Evolutionary conservation across 1,139 yeast species (phyloP).

Genomic region (Taiozyma sp.): DNA sequence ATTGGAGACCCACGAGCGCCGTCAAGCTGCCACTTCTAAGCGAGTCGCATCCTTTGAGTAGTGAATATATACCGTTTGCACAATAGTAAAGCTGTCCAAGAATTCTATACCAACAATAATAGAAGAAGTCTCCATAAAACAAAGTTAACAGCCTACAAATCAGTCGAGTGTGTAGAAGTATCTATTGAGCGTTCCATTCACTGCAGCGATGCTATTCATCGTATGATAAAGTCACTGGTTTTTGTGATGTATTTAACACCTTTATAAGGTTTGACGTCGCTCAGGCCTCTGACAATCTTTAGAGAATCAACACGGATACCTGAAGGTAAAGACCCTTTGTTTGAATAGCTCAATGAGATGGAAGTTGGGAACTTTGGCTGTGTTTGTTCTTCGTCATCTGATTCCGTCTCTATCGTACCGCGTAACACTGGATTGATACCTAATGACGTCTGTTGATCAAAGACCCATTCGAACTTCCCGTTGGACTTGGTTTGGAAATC

Average conservation of each 20-base stretch:
- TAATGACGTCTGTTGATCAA: conserved; percentile 53
- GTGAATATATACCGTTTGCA: too few relatives aligned
- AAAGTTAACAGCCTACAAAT: too few relatives aligned
- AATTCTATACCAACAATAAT: too few relatives aligned
- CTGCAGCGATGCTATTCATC: conserved; percentile 8
- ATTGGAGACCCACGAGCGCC: too few relatives aligned
- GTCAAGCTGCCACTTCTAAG: too few relatives aligned
- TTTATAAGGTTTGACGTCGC: conserved; percentile 76
- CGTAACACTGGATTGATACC: conserved; percentile 71
- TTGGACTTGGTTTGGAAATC: conserved; percentile 54
- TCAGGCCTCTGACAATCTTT: conserved; percentile 56
- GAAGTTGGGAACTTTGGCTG: conserved; percentile 39
- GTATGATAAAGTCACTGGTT: conserved; percentile 48
- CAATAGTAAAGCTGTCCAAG: too few relatives aligned
- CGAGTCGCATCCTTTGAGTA: too few relatives aligned
- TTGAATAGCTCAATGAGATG: conserved; percentile 48
- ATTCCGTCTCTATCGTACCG: conserved; percentile 39
- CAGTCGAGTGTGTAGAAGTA: too few relatives aligned
- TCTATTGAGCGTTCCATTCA: neutral
- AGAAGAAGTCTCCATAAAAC: too few relatives aligned
- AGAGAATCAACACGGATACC: conserved; percentile 68
- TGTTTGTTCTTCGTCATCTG: conserved; percentile 1
- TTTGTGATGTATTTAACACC: conserved; percentile 83
- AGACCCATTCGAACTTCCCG: conserved; percentile 68
- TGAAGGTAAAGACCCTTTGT: conserved; percentile 73